Evolutionary conservation across 306 rosid genomes (phyloP).

Genomic region (Aeschynomene evenia): DNA sequence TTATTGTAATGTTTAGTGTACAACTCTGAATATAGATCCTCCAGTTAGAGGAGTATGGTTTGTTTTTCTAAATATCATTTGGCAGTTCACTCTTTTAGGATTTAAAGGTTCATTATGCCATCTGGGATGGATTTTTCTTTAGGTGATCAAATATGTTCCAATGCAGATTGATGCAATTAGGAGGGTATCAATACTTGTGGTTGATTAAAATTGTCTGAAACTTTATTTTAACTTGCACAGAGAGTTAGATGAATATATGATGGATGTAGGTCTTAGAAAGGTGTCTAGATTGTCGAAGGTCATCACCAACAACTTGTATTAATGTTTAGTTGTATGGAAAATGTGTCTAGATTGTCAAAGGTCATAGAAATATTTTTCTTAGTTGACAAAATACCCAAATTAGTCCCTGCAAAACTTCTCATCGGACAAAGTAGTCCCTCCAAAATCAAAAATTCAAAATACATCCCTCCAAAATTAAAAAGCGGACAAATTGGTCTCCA

Average conservation of each 20-base stretch:
- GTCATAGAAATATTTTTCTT: neutral
- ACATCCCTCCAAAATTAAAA: no score
- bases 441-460: no score
- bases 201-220: neutral
- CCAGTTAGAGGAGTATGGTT: neutral
- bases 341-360: conserved; percentile 6
- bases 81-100: neutral
- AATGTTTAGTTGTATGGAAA: neutral
- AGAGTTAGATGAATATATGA: no score
- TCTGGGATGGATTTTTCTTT: neutral
- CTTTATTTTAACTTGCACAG: neutral
- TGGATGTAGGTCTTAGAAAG: no score
- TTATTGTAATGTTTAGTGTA: neutral
- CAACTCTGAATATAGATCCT: neutral
- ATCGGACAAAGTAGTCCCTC: no score
- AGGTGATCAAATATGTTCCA: neutral
- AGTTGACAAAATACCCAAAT: no score
- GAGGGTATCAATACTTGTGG: neutral
- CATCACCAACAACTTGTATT: neutral
- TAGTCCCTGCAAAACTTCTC: no score
- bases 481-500: no score
- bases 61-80: neutral
- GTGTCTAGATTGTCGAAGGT: neutral
- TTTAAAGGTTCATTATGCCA: neutral
- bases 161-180: neutral